These are phyloP conservation scores for Mycena polygramma DNA, from an alignment of 768 basidiomycete genomes.

Conservation along the genomic window DNA sequence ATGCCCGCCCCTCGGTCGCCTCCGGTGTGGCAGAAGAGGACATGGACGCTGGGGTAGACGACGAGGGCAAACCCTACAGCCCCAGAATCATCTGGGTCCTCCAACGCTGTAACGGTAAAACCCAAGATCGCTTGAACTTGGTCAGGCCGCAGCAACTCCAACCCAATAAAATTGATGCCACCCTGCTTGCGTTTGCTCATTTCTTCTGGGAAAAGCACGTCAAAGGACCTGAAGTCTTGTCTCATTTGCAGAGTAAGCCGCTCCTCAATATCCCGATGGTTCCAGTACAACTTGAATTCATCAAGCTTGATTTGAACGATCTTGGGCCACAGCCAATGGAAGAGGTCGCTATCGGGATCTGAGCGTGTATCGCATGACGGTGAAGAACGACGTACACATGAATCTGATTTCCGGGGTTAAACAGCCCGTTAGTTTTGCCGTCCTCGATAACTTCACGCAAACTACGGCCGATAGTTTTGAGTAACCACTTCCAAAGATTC, in stretches of 20 bases:
- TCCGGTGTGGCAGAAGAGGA: not conserved
- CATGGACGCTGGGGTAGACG: not conserved
- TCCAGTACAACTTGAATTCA: too few relatives aligned
- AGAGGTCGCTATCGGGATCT: too few relatives aligned
- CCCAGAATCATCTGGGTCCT: not conserved
- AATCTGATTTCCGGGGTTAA: slow-evolving; percentile 1
- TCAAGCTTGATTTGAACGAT: too few relatives aligned
- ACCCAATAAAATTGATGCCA: slow-evolving; percentile 1
- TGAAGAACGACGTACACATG: not conserved
- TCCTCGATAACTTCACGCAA: slow-evolving; percentile 6
- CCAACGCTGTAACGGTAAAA: not conserved
- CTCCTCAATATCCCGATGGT: not conserved
- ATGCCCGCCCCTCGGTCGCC: not conserved
- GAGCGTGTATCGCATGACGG: too few relatives aligned
- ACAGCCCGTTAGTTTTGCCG: slow-evolving; percentile 8
- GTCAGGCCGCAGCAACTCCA: not conserved
- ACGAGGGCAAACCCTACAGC: not conserved
- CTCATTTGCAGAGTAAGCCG: not conserved
- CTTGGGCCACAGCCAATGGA: too few relatives aligned
- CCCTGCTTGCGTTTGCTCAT: not conserved
- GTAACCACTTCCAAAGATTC: slow-evolving; percentile 41
- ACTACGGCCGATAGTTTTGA: slow-evolving; percentile 22
- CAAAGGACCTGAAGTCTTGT: not conserved
- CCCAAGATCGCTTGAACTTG: not conserved
- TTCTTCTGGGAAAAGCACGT: not conserved